phyloP scores from a whole-genome alignment of 208 protist species.

The Trypanosoma lewisi region DNA sequence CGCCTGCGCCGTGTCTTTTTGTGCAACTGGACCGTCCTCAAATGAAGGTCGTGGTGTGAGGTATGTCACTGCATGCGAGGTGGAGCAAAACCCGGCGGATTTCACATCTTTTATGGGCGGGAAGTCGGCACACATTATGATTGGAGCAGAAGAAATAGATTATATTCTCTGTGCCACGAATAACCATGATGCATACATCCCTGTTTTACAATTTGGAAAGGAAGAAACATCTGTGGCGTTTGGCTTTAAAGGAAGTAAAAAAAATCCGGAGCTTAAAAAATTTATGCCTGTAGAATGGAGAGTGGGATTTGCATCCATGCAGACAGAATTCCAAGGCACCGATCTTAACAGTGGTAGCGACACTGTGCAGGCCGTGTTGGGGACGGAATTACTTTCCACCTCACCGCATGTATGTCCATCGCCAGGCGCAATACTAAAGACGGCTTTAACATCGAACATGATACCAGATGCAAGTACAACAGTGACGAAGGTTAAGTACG shows the following conservation, averaged over 20 bases:
- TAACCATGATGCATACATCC: constrained; percentile 42
- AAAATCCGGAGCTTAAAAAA: constrained; percentile 36
- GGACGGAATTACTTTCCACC: constrained; percentile 29
- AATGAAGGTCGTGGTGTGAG: too few relatives aligned
- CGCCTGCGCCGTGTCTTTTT: constrained; percentile 55
- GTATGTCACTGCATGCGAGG: constrained; percentile 58
- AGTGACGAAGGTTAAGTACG: constrained; percentile 38
- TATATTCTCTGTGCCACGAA: constrained; percentile 71
- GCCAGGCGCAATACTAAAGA: constrained; percentile 20
- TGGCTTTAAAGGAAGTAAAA: constrained; percentile 40
- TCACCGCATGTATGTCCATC: constrained; percentile 51
- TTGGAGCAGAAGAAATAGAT: constrained; percentile 26
- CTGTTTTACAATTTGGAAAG: constrained; percentile 39
- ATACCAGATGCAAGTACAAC: constrained; percentile 23
- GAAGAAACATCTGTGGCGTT: constrained; percentile 36
- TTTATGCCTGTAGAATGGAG: constrained; percentile 57
- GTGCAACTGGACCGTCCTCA: constrained; percentile 14
- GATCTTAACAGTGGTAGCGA: constrained; percentile 47
- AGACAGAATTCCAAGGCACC: constrained; percentile 51
- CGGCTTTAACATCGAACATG: constrained; percentile 41
- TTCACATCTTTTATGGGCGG: constrained; percentile 42
- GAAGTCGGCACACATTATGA: constrained; percentile 22
- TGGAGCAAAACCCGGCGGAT: constrained; percentile 28
- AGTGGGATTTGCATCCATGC: constrained; percentile 48
- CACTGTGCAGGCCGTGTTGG: constrained; percentile 43